A percentile compares a stretch with the other conserved stretches of the same genome.
phyloP scores from a whole-genome alignment of 495 filamentous ascomycete species.

The Podospora comata region DNA sequence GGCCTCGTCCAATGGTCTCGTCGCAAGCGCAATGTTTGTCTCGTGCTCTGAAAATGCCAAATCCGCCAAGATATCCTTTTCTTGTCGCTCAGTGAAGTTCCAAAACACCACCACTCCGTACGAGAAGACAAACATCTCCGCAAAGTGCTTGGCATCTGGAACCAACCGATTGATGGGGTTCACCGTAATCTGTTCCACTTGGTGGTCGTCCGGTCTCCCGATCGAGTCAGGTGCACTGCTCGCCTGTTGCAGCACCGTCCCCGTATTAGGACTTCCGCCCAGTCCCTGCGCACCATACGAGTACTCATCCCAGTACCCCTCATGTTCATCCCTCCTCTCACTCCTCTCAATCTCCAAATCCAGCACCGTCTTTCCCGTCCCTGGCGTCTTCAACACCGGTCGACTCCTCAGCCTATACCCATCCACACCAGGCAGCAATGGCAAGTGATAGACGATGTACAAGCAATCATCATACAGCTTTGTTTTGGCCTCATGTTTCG shows the following conservation, averaged over 20 bases:
- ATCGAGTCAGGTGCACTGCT: constrained; percentile 12
- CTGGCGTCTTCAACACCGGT: constrained; percentile 85
- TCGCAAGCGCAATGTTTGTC: constrained; percentile 58
- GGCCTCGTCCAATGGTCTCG: constrained; percentile 67
- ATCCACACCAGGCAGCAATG: constrained; percentile 76
- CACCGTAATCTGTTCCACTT: constrained; percentile 17
- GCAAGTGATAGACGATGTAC: constrained; percentile 92
- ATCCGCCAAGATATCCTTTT: constrained; percentile 95
- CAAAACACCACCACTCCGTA: constrained; percentile 98
- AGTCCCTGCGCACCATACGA: constrained; percentile 25
- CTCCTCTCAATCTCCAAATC: constrained; percentile 97
- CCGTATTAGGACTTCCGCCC: constrained; percentile 11
- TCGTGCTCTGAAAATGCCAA: constrained; percentile 79
- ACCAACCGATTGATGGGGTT: constrained; percentile 51
- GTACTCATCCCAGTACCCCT: constrained; percentile 64
- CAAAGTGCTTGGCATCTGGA: constrained; percentile 68
- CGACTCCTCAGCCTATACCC: constrained; percentile 86
- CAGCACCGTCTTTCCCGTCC: constrained; percentile 79
- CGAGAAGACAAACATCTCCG: constrained; percentile 96
- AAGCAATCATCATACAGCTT: constrained; percentile 99
- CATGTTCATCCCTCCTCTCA: constrained; percentile 83
- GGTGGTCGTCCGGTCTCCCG: constrained; percentile 18
- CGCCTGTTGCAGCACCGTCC: constrained; percentile 19
- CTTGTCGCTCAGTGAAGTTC: constrained; percentile 94
- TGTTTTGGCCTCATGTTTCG: constrained; percentile 84